Evolutionary conservation across 495 filamentous ascomycete species (phyloP), one percentile per base, ranked within the genome.

Genomic region (Lasiosphaeria hispida): DNA sequence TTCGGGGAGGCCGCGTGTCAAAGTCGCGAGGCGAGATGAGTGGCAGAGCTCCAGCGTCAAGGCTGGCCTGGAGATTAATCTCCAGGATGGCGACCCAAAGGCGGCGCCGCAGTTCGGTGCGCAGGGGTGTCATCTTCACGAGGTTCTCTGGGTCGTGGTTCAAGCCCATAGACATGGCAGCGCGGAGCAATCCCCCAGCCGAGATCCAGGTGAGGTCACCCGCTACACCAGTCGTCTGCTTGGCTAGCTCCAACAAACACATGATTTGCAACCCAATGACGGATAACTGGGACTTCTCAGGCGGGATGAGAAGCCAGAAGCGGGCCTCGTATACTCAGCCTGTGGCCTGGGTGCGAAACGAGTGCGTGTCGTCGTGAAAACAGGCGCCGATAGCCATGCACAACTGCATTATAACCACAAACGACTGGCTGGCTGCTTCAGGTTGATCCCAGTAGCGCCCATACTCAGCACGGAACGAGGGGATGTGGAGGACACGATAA

Each of bases 41-140:
- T 0, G 83, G 82, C 0, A 77, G 73, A 66, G 83, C 79, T 0
- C 76, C 84, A 0, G 79, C 75, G 44, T 83, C 82, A 1, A 86
- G 57, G 1, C 80, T 79, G 0, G 84, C 74, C 60, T 87, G 84
- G 2, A 85, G 60, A 49, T 71, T 70, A 30, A 87, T 61, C 55
- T 88, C 85, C 14, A 87, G 62, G 23, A 88, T 80, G 4, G 84
- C 86, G 11, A 77, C 76, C 85, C 85, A 88, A 3, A 87, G 55
- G 17, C 85, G 70, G 47, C 85, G 77, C 3, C 83, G 80, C 23
- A 84, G 50, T 57, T 88, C 84, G 4, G 72, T 73, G 57, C 80
- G 77, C 15, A 82, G 72, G 0, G 69, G 40, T 1, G 75, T 59
- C 69, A 80, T 79, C 34, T 66, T 66, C 1, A 71, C 73, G 45